A percentile compares a stretch with the other conserved stretches of the same genome.
Conservation (phyloP, 805 yeast genomes). For the Saturnispora mendoncae region DNA sequence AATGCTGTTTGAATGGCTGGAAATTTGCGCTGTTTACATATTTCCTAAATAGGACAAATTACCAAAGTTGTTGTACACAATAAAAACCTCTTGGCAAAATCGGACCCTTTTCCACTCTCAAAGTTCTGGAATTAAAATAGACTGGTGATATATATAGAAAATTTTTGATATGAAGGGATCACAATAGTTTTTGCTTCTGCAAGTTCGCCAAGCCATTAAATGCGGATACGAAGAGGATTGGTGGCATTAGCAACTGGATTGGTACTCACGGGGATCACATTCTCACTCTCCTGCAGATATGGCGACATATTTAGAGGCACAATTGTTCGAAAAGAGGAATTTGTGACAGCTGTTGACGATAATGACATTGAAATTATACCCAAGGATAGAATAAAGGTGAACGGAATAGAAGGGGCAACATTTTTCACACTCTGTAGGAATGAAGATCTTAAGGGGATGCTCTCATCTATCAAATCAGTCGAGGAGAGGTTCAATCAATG, state of each 20-base stretch:
- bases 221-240: no score
- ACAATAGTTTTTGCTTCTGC: no score
- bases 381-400: conserved; percentile 4
- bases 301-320: no score
- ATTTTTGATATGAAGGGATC: no score
- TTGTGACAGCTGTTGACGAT: no score
- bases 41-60: background rate
- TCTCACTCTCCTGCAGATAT: no score
- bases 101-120: background rate
- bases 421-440: conserved; percentile 41
- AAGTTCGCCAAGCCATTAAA: no score
- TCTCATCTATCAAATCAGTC: conserved; percentile 30
- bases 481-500: conserved; percentile 33
- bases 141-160: no score
- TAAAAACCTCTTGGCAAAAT: background rate
- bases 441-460: conserved; percentile 29
- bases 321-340: no score
- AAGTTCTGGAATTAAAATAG: background rate
- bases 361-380: conserved; percentile 8
- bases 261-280: no score
- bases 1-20: no score
- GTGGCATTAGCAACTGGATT: no score
- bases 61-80: background rate
- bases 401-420: conserved; percentile 41
- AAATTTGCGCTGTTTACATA: background rate